Percentiles rank a stretch among this genome's conserved stretches.
These are phyloP conservation scores for Mortierella sp. DNA, from an alignment of 371 early-diverging fungal species.

Conservation along the genomic window DNA sequence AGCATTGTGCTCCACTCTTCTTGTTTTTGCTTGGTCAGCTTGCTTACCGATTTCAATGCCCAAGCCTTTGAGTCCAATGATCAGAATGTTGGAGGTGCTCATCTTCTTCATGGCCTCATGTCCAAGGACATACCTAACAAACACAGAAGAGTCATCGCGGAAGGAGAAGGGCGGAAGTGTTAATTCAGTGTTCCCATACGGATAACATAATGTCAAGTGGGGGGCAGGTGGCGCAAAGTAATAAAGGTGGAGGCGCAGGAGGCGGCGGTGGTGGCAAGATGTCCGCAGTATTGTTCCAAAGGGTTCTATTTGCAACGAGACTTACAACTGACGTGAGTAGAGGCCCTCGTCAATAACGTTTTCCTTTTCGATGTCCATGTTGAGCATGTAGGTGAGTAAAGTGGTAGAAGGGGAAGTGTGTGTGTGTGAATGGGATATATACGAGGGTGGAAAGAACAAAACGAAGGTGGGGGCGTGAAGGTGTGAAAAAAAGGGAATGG, in stretches of 20 bases:
- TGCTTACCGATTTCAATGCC: slow-evolving; percentile 97
- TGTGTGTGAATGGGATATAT: background rate
- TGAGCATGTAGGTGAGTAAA: slow-evolving; percentile 11
- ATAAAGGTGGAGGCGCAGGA: background rate
- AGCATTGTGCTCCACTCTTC: background rate
- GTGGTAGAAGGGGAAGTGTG: background rate
- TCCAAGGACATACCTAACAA: slow-evolving; percentile 96
- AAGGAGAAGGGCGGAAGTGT: background rate
- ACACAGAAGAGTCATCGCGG: background rate
- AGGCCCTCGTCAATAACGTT: slow-evolving; percentile 92
- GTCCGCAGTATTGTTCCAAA: slow-evolving; percentile 34
- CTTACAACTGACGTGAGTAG: slow-evolving; percentile 98
- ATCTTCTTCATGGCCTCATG: slow-evolving; percentile 99
- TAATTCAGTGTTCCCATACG: background rate
- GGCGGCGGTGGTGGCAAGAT: background rate
- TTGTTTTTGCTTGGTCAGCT: background rate
- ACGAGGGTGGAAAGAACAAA: background rate
- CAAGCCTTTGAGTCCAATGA: slow-evolving; percentile 97
- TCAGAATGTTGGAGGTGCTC: slow-evolving; percentile 96
- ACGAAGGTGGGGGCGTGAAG: background rate
- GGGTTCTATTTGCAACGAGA: slow-evolving; percentile 25
- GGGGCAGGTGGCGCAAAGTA: too few relatives aligned
- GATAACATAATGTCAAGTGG: background rate
- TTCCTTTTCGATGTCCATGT: slow-evolving; percentile 58
- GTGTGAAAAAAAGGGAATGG: slow-evolving; percentile 1